These are phyloP conservation scores for Globisporangium paroecandrum DNA, from an alignment of 352 stramenopile genomes.

Conservation along the genomic window DNA sequence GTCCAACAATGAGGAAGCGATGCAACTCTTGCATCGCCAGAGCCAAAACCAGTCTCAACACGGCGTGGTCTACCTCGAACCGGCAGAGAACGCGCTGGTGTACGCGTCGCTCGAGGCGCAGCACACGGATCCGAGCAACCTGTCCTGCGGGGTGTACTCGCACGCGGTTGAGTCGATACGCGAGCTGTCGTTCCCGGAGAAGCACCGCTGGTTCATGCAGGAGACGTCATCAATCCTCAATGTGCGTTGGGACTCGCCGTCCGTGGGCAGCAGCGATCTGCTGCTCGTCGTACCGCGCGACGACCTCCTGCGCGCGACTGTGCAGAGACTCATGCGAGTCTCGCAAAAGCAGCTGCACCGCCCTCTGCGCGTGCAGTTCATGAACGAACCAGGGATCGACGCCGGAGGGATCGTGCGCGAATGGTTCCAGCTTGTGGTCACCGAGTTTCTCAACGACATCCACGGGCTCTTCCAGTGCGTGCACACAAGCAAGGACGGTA, in stretches of 20 bases:
- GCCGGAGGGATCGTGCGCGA: slow-evolving; percentile 76
- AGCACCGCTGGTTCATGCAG: slow-evolving; percentile 58
- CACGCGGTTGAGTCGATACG: slow-evolving; percentile 36
- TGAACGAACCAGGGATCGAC: slow-evolving; percentile 72
- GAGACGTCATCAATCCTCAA: slow-evolving; percentile 42
- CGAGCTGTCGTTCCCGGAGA: slow-evolving; percentile 40
- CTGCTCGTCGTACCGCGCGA: slow-evolving; percentile 34
- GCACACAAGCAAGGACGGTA: slow-evolving; percentile 29
- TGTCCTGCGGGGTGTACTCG: slow-evolving; percentile 23
- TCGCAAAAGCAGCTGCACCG: slow-evolving; percentile 33
- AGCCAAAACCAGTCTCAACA: slow-evolving; percentile 19
- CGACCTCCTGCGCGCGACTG: slow-evolving; percentile 34
- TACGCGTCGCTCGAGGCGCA: slow-evolving; percentile 24
- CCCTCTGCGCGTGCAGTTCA: slow-evolving; percentile 60
- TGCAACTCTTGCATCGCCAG: not conserved
- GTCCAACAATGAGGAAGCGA: slow-evolving; percentile 3
- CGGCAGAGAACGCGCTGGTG: slow-evolving; percentile 30
- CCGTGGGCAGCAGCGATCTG: slow-evolving; percentile 17
- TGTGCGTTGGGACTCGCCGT: slow-evolving; percentile 31
- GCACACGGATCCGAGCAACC: slow-evolving; percentile 14
- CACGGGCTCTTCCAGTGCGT: slow-evolving; percentile 48
- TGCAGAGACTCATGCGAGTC: slow-evolving; percentile 27
- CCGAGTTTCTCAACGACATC: slow-evolving; percentile 39
- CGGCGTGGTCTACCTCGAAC: slow-evolving; percentile 21
- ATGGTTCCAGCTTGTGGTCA: slow-evolving; percentile 66